Evolutionary conservation across 2,329 filamentous ascomycete genomes (phyloP), one percentile per base, ranked within the genome.

Genomic region (Fusarium foetens): DNA sequence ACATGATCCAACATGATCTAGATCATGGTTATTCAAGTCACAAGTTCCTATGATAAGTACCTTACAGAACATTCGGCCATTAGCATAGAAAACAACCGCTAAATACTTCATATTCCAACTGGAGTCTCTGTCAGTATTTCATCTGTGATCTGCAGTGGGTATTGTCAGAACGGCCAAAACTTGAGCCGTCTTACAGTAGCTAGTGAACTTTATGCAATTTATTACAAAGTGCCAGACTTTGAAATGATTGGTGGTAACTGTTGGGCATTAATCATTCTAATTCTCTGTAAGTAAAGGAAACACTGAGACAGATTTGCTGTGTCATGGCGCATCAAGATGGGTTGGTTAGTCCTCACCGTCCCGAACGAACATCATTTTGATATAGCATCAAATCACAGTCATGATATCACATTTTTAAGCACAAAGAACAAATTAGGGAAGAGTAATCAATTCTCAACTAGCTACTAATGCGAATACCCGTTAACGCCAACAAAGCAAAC

Each of bases 111-210:
- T 21, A 6, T 25, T 4, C 4, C 17, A n/a, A 1, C 16, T 33
- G 8, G 29, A 14, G 8, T 13, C 11, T 33, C 46, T 23, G 11
- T 3, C n/a, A 33, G n/a, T 10, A 33, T 4, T 25, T 19, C 2
- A 23, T 23, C 6, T 8, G 8, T 14, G 29, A 51, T 21, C 29
- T 27, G 6, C 13, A 29, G 11, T 16, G 7, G 12, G 10, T 16
- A 16, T 11, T 23, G 58, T 49, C 25, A 66, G 49, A 51, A 9
- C 63, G 63, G 63, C 33, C 31, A 29, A 45, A 65, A 16, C 31
- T 49, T 64, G 6, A 31, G 14, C 63, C 63, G 63, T 43, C n/a
- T 66, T 23, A 48, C 29, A 46, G 29, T 23, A 17, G 8, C 33
- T 36, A 52, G 13, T 13, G 3, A 27, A 33, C 13, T 29, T 6